Evolutionary conservation across 1,284 basidiomycete genomes (phyloP).

Genomic region (Abortiporus biennis): DNA sequence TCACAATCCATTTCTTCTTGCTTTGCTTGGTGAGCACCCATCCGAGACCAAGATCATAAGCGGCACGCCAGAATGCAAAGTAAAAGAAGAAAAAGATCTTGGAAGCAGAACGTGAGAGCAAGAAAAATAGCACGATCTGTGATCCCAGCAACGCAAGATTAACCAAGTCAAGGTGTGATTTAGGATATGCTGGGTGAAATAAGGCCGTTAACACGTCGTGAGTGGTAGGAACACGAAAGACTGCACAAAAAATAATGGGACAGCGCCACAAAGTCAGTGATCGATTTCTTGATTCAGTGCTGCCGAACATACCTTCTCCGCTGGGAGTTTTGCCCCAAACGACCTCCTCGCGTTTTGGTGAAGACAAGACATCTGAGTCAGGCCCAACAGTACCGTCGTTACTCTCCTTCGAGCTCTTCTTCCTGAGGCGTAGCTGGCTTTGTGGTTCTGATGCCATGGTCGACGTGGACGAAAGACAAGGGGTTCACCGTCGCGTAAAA

Average conservation of each 20-base stretch:
- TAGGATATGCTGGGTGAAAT: conserved; percentile 83
- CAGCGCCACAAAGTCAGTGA: neutral
- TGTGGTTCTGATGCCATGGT: conserved; percentile 10
- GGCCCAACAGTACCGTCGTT: neutral
- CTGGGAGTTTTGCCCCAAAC: conserved; percentile 86
- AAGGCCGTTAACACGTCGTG: conserved; percentile 87
- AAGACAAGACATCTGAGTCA: neutral
- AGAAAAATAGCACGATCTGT: conserved; percentile 76
- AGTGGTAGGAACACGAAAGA: conserved; percentile 93
- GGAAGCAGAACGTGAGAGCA: conserved; percentile 50
- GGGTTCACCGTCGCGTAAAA: conserved; percentile 1
- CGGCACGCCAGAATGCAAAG: conserved; percentile 90
- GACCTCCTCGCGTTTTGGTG: conserved; percentile 42
- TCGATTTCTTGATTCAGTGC: conserved; percentile 1
- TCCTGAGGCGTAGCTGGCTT: conserved; percentile 9
- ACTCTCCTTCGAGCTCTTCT: conserved; percentile 8
- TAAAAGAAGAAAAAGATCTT: conserved; percentile 75
- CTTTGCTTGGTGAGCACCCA: conserved; percentile 93
- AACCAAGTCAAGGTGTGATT: conserved; percentile 88
- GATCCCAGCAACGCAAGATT: conserved; percentile 76
- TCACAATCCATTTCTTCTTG: conserved; percentile 90
- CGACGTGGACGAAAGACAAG: conserved; percentile 4
- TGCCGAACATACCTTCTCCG: conserved; percentile 68
- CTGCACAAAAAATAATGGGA: conserved; percentile 32
- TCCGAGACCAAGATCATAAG: conserved; percentile 92